phyloP scores from a whole-genome alignment of 2,329 filamentous ascomycete species.

The Hymenoscyphus repandus region DNA sequence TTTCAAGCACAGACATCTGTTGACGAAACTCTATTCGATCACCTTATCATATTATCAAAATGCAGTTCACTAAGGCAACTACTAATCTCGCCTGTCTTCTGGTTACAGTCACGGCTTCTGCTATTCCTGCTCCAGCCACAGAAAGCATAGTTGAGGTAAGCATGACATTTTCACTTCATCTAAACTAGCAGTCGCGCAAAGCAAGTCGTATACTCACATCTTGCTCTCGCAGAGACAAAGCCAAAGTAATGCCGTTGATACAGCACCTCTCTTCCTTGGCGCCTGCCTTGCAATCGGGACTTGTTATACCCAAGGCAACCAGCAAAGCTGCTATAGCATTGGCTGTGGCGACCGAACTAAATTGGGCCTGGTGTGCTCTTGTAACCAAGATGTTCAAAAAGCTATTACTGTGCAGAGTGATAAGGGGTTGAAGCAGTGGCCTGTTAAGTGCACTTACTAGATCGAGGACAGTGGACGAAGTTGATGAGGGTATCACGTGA shows the following conservation, averaged over 20 bases:
- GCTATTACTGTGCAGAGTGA: constrained; percentile 10
- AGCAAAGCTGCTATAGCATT: constrained; percentile 8
- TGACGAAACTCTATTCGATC: no score
- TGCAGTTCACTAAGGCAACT: not conserved
- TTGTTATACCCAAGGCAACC: constrained; percentile 6
- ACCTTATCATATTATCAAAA: not conserved
- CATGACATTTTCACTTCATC: not conserved
- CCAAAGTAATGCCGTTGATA: constrained; percentile 7
- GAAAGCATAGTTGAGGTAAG: not conserved
- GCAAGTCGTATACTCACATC: not conserved
- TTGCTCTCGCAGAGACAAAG: constrained; percentile 3
- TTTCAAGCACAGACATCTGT: no score
- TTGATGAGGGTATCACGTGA: not conserved
- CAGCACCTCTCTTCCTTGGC: constrained; percentile 7
- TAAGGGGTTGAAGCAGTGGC: constrained; percentile 14
- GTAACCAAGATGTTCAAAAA: constrained; percentile 15
- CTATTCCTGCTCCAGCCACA: not conserved
- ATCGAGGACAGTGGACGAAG: not conserved
- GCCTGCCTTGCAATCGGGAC: constrained; percentile 14
- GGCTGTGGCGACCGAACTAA: constrained; percentile 6
- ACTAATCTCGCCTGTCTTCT: not conserved
- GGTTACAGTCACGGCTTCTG: not conserved
- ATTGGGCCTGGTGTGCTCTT: constrained; percentile 11
- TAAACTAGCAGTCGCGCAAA: no score
- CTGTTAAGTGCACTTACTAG: constrained; percentile 12